Conservation (phyloP, 495 filamentous ascomycete species). For the Aspergillus leporis region DNA sequence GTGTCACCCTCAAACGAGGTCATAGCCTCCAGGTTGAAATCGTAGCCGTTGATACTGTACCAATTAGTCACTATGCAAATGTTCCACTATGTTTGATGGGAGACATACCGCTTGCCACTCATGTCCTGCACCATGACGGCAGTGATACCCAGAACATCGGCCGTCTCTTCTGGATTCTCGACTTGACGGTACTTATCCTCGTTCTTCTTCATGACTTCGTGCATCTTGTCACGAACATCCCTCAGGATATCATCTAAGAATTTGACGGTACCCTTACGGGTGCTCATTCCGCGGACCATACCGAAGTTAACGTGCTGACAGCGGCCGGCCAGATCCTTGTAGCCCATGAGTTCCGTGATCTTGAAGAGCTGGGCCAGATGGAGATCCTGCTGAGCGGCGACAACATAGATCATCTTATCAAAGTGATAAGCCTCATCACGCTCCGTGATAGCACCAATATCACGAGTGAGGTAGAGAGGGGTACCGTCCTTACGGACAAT, state of each 20-base stretch:
- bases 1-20: constrained; percentile 71
- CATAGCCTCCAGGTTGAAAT: constrained; percentile 69
- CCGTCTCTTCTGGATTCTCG: constrained; percentile 54
- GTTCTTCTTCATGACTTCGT: constrained; percentile 70
- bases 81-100: not conserved
- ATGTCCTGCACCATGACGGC: constrained; percentile 76
- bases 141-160: constrained; percentile 62
- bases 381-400: constrained; percentile 69
- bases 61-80: constrained; percentile 9
- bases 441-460: constrained; percentile 67
- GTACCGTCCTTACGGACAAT: constrained; percentile 70
- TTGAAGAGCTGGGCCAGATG: constrained; percentile 74
- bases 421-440: constrained; percentile 64
- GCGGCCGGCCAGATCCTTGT: constrained; percentile 57
- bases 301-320: constrained; percentile 75
- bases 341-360: constrained; percentile 66
- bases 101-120: constrained; percentile 62
- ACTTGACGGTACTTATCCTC: constrained; percentile 65
- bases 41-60: constrained; percentile 62
- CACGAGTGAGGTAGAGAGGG: constrained; percentile 68
- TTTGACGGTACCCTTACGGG: constrained; percentile 67
- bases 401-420: constrained; percentile 78
- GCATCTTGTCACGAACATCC: constrained; percentile 68
- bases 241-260: constrained; percentile 68
- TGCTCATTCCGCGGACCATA: constrained; percentile 71